Evolutionary conservation across 768 basidiomycete genomes (phyloP).

Genomic region (Megacollybia marginata): DNA sequence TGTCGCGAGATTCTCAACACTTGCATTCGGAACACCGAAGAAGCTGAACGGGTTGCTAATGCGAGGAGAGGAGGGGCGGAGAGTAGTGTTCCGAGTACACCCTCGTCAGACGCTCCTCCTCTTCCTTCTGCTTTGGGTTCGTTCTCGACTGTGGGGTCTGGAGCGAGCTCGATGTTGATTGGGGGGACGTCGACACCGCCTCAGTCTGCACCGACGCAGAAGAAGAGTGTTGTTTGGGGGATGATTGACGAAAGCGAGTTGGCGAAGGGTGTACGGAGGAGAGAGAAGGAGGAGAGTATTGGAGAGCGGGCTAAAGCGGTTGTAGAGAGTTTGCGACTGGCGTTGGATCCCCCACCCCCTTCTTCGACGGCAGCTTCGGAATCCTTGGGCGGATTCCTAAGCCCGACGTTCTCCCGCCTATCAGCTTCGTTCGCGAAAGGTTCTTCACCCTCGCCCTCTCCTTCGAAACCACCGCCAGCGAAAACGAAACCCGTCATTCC

Average conservation of each 20-base stretch:
- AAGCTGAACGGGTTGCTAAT: slow-evolving; percentile 45
- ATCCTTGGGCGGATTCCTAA: background rate
- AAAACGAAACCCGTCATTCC: too few species aligned
- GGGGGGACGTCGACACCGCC: background rate
- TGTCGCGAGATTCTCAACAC: slow-evolving; percentile 85
- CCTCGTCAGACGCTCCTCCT: background rate
- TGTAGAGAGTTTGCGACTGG: background rate
- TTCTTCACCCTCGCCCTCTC: too few species aligned
- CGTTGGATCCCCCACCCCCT: background rate
- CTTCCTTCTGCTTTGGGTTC: background rate
- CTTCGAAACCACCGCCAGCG: too few species aligned
- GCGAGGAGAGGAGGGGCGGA: slow-evolving; percentile 14
- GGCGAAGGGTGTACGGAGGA: slow-evolving; percentile 53
- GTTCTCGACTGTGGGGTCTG: background rate
- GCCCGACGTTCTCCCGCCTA: too few species aligned
- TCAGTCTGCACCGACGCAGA: background rate
- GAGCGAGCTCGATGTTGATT: background rate
- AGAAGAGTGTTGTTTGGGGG: slow-evolving; percentile 61
- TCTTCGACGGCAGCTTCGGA: background rate
- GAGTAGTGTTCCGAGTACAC: background rate
- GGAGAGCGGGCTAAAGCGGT: background rate
- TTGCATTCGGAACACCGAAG: slow-evolving; percentile 92
- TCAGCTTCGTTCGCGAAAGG: too few species aligned
- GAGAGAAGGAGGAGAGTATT: background rate
- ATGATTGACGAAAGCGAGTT: slow-evolving; percentile 84